Evolutionary conservation across 257 asterid species (phyloP).

Genomic region (Nicotiana obtusifolia): DNA sequence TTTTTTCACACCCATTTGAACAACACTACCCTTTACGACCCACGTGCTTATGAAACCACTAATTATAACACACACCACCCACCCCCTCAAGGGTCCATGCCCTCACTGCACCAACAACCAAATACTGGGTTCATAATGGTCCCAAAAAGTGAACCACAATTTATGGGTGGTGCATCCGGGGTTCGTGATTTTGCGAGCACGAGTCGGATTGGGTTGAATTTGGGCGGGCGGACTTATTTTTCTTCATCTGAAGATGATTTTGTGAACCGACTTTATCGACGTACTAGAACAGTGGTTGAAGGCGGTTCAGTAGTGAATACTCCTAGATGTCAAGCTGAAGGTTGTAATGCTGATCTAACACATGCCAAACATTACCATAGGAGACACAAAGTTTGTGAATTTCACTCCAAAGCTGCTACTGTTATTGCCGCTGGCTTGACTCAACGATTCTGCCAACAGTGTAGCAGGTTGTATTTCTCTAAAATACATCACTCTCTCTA

Average conservation of each 20-base stretch:
- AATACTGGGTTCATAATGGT: conserved; percentile 54
- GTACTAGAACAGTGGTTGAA: conserved; percentile 64
- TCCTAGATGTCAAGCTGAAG: conserved; percentile 91
- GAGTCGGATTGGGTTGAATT: conserved; percentile 60
- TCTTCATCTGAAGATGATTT: conserved; percentile 92
- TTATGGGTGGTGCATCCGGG: conserved; percentile 20
- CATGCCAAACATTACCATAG: conserved; percentile 98
- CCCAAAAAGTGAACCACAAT: conserved; percentile 75
- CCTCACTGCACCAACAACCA: conserved; percentile 47
- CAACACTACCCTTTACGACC: conserved; percentile 36
- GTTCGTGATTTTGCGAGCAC: conserved; percentile 21
- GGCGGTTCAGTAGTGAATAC: conserved; percentile 60
- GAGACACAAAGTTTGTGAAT: conserved; percentile 98
- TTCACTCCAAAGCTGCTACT: conserved; percentile 92
- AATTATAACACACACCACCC: conserved; percentile 18
- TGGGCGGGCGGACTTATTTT: conserved; percentile 90
- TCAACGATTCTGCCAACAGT: conserved; percentile 98
- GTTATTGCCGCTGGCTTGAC: conserved; percentile 90
- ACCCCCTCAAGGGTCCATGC: conserved; percentile 33
- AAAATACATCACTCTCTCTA: conserved; percentile 42
- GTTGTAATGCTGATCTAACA: conserved; percentile 85
- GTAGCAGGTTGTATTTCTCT: conserved; percentile 72
- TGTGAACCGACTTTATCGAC: conserved; percentile 98
- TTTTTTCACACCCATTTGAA: conserved; percentile 31
- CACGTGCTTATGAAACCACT: conserved; percentile 37